phyloP scores from a whole-genome alignment of 2,329 filamentous ascomycete genomes.

The Fusarium denticulatum region DNA sequence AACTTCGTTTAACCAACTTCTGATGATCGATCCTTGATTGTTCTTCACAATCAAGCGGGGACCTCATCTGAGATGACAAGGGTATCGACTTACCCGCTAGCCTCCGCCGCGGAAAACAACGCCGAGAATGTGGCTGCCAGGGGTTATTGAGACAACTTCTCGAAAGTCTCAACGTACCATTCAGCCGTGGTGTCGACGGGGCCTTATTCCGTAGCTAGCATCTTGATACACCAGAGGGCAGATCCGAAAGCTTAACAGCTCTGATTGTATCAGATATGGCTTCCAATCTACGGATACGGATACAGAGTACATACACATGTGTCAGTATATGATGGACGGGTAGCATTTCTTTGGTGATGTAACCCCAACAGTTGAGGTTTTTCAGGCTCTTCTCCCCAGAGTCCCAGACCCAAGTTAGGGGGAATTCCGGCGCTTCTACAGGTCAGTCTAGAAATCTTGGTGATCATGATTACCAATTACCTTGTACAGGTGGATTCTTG shows the following conservation, averaged over 20 bases:
- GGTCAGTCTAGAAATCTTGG: neutral
- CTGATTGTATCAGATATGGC: neutral
- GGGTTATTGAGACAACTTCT: neutral
- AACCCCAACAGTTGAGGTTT: neutral
- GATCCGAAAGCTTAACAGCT: constrained; percentile 1
- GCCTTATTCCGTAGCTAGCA: neutral
- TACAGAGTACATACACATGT: neutral
- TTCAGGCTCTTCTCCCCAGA: neutral
- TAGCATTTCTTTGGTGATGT: neutral
- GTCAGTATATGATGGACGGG: neutral
- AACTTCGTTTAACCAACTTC: neutral
- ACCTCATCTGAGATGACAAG: constrained; percentile 2
- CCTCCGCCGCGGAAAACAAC: constrained; percentile 1
- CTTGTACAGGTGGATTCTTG: neutral
- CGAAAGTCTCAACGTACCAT: constrained; percentile 5
- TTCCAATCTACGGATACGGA: neutral
- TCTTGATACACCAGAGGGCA: neutral
- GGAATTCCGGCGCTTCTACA: neutral
- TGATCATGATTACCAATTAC: neutral
- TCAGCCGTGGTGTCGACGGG: neutral
- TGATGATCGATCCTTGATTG: neutral
- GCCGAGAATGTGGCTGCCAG: constrained; percentile 14
- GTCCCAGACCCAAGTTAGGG: neutral
- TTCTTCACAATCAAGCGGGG: neutral
- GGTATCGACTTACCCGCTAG: constrained; percentile 6